Conservation (phyloP, 2,329 filamentous ascomycete genomes). For the Beauveria sp. region DNA sequence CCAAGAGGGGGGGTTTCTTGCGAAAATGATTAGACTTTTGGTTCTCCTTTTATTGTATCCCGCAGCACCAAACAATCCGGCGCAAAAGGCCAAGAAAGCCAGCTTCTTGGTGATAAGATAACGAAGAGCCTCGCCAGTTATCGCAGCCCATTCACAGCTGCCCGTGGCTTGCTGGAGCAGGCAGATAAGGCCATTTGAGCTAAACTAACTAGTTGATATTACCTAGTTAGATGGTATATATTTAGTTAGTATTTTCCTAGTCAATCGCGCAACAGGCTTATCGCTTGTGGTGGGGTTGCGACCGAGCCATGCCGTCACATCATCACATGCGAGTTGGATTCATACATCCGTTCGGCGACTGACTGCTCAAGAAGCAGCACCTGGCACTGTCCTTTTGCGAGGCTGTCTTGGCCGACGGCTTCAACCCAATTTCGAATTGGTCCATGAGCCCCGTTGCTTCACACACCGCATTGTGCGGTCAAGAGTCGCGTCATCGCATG, state of each 20-base stretch:
- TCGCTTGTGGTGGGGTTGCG: neutral
- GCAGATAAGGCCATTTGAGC: slow-evolving; percentile 1
- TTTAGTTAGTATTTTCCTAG: neutral
- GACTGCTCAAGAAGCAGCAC: too few species aligned
- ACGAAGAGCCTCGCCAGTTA: neutral
- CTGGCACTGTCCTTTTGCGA: too few species aligned
- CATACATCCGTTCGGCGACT: too few species aligned
- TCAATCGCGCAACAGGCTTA: neutral
- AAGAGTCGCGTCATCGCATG: neutral
- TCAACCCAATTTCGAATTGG: too few species aligned
- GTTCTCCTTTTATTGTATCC: neutral
- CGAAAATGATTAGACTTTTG: neutral
- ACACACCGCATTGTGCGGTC: neutral
- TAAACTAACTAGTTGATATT: neutral
- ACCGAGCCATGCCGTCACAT: neutral
- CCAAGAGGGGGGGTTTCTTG: neutral
- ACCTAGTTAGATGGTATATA: too few species aligned
- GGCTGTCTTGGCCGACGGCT: too few species aligned
- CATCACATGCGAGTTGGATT: neutral
- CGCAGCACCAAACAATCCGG: neutral
- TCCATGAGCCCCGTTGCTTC: too few species aligned
- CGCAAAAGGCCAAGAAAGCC: neutral
- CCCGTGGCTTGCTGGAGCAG: neutral
- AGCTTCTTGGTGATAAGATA: slow-evolving; percentile 7
- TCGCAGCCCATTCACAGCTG: slow-evolving; percentile 5